Evolutionary conservation across 2,329 filamentous ascomycete species (phyloP), one percentile per base, ranked within the genome.

Genomic region (Cryphonectria parasitica): DNA sequence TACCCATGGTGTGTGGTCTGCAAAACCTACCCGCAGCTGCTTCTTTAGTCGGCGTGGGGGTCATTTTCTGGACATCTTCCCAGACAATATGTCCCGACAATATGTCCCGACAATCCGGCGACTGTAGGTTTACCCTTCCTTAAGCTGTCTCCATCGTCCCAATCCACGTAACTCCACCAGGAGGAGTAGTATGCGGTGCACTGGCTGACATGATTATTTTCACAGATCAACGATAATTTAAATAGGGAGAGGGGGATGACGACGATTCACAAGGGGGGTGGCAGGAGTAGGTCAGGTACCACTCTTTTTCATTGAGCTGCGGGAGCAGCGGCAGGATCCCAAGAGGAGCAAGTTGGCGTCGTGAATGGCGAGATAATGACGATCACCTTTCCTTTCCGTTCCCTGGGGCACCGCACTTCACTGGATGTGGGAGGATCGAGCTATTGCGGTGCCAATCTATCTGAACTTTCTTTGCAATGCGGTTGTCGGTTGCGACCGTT

Each of bases 41-140:
- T 64, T 22, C 52, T 65, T 58, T 58, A 2, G 67, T 66, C 64
- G 60, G 60, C 64, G 64, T 69, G 70, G 70, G 70, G 68, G 64
- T 52, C 54, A 34, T 52, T 10, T 41, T 43, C 11, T 25, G 34
- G 13, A 31, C 39, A 19, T 39, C 36, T 4, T 28, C 52, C 41
- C 39, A 31, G 43, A 41, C 52, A 62, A 43, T 19, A 36, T 65
- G 28, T 41, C n/a, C n/a, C n/a, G n/a, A n/a, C n/a, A n/a, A n/a
- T n/a, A n/a, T n/a, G n/a, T n/a, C n/a, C 61, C 15, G 60, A 36
- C 43, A 31, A 17, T 31, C 28, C 39, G 62, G 31, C 52, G 60
- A 31, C 25, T 70, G 69, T 68, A 52, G 68, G 69, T 70, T 28
- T 63, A 61, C 39, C 65, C 45, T 58, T 58, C 11, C 11, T 1